Evolutionary conservation across 2,329 filamentous ascomycete genomes (phyloP).

Genomic region (Diaporthe ilicicola): DNA sequence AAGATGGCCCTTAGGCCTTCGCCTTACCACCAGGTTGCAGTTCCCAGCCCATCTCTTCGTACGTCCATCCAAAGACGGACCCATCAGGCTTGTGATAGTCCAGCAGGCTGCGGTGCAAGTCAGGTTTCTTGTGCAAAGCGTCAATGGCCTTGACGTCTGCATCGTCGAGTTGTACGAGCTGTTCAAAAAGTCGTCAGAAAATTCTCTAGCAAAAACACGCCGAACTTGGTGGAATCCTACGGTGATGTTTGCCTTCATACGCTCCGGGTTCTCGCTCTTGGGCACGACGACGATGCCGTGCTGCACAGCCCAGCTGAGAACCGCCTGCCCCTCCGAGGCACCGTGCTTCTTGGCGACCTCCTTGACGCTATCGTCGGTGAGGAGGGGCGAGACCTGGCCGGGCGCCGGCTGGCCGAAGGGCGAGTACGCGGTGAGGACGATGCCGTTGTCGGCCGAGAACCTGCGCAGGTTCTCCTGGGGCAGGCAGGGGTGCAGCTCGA

Average conservation of each 20-base stretch:
- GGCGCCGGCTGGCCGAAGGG: slow-evolving; percentile 48
- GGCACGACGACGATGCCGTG: slow-evolving; percentile 29
- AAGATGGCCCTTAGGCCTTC: not conserved
- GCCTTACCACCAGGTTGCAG: not conserved
- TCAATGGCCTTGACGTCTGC: slow-evolving; percentile 25
- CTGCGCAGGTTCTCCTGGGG: slow-evolving; percentile 65
- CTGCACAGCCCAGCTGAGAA: slow-evolving; percentile 30
- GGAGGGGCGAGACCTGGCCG: slow-evolving; percentile 13
- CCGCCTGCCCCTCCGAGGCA: slow-evolving; percentile 24
- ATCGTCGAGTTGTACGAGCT: slow-evolving; percentile 29
- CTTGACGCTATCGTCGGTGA: slow-evolving; percentile 37
- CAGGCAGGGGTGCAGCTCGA: slow-evolving; percentile 60
- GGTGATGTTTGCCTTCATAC: slow-evolving; percentile 30
- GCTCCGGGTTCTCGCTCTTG: slow-evolving; percentile 32
- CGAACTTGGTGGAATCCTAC: not conserved
- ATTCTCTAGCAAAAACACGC: not conserved
- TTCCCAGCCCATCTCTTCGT: slow-evolving; percentile 31
- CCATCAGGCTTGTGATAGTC: slow-evolving; percentile 18
- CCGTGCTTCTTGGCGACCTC: slow-evolving; percentile 38
- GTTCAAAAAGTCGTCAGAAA: not conserved
- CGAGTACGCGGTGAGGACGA: slow-evolving; percentile 72
- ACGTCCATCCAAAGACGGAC: slow-evolving; percentile 28
- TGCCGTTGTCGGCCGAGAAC: slow-evolving; percentile 68
- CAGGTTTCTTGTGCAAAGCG: slow-evolving; percentile 26
- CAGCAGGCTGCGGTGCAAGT: slow-evolving; percentile 29